Evolutionary conservation across 805 yeast genomes (phyloP), one percentile per base, ranked within the genome.

Genomic region (Grigorovia yakushimaensis): DNA sequence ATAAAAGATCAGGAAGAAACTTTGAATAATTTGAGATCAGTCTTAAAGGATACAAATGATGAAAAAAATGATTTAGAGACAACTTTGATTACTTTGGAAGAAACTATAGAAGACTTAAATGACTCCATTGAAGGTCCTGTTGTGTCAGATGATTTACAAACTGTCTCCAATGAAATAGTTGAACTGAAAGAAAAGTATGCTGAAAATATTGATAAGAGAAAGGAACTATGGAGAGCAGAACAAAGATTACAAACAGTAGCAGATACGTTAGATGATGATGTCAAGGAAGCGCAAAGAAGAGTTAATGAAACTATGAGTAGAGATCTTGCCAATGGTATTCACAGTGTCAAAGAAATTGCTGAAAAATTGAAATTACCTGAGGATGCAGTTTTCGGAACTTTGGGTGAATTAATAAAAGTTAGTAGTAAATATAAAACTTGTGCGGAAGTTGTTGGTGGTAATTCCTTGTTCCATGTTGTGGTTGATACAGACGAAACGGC

Each of bases 401-500:
- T 93, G 17, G 93, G 94, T 38, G 95, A 88, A 52, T 69, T 93
- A 30, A 83, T 93, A 45, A 74, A 74, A 48, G 91, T 87, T 3
- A 83, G 83, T 53, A 88, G 84, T 46, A 85, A 85, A 57, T 89
- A 87, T 60, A 82, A 82, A 58, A 75, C 81, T 1, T 95, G 97
- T 1, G 86, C 82, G 1, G 98, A 93, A 61, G 89, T 84, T 1
- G 77, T 88, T 43, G 97, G 95, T 20, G 97, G 97, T 1, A 81
- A 78, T 50, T 76, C 94, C 2, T 67, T 93, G 45, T 89, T 88
- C 58, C 87, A 91, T 61, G 79, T 91, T 27, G 93, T 93, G 21
- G 98, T 91, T 13, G 95, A 88, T 58, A 81, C 74, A 39, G 96
- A 91, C 51, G 80, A 76, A 45, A 86, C 95, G 2, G 98, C 97